phyloP scores from a whole-genome alignment of 371 early-diverging fungal genomes.

The Blyttiomyces sp. region DNA sequence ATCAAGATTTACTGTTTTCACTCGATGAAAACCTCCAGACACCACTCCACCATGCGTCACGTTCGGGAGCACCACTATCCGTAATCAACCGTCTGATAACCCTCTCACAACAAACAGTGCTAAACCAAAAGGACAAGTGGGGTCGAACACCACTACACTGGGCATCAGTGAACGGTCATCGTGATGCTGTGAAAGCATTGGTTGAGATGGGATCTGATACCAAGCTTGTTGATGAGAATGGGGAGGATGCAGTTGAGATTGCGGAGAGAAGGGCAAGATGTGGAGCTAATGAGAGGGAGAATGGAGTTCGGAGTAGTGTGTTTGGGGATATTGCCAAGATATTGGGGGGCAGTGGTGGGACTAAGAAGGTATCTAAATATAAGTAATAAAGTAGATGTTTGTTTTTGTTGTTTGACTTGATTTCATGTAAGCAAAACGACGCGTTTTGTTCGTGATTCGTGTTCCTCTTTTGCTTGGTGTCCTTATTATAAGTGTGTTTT shows the following conservation, averaged over 20 bases:
- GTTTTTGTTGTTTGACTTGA: no score
- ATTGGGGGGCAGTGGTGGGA: slow-evolving; percentile 33
- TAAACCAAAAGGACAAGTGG: slow-evolving; percentile 15
- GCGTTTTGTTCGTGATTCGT: no score
- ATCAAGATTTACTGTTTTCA: not conserved
- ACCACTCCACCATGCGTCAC: slow-evolving; percentile 32
- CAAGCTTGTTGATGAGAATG: slow-evolving; percentile 8
- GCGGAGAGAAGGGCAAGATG: slow-evolving; percentile 36
- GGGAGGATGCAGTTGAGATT: slow-evolving; percentile 27
- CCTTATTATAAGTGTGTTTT: no score
- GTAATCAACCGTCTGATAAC: slow-evolving; percentile 5
- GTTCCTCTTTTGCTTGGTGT: no score
- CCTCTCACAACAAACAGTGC: not conserved
- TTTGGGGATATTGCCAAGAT: slow-evolving; percentile 34
- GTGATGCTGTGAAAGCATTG: slow-evolving; percentile 17
- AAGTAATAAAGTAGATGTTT: not conserved
- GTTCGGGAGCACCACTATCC: slow-evolving; percentile 22
- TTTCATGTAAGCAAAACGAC: no score
- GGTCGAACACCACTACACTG: slow-evolving; percentile 34
- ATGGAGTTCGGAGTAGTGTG: slow-evolving; percentile 26
- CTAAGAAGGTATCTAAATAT: slow-evolving; percentile 20
- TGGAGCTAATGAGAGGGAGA: slow-evolving; percentile 28
- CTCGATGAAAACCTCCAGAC: slow-evolving; percentile 20
- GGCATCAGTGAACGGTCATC: slow-evolving; percentile 36
- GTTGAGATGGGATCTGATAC: slow-evolving; percentile 20